phyloP scores from a whole-genome alignment of 1,284 basidiomycete genomes.

The Boletus nobilissimus region DNA sequence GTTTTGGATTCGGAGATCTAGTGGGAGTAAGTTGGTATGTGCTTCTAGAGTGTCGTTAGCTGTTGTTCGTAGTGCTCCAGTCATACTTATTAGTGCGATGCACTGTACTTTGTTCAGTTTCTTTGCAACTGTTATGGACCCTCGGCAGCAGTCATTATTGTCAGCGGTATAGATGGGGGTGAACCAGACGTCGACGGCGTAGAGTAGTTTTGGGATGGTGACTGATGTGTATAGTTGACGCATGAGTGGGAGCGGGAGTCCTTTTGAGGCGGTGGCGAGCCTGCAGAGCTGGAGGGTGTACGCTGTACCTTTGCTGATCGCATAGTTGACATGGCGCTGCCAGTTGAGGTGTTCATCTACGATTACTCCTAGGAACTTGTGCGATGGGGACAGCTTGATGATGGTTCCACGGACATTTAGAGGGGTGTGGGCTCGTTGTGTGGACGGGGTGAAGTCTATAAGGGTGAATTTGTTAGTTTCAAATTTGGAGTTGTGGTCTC shows the following conservation, averaged over 20 bases:
- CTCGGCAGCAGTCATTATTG: fast-evolving
- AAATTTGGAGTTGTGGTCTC: background rate
- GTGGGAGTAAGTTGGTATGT: background rate
- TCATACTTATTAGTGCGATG: background rate
- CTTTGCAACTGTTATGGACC: background rate
- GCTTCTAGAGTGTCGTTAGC: background rate
- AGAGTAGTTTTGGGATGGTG: background rate
- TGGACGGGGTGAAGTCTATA: background rate
- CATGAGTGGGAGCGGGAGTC: background rate
- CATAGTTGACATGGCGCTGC: background rate
- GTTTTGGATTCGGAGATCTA: background rate
- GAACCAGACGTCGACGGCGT: background rate
- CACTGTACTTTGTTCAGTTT: background rate
- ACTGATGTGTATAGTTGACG: background rate
- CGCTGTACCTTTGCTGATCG: background rate
- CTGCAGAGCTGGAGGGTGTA: background rate
- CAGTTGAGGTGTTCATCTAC: background rate
- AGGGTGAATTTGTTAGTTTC: background rate
- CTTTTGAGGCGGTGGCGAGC: background rate
- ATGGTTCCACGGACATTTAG: background rate
- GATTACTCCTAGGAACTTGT: background rate
- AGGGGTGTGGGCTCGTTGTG: background rate
- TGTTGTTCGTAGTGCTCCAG: background rate
- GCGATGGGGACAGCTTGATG: background rate
- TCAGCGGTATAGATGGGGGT: background rate